Evolutionary conservation across 495 filamentous ascomycete species (phyloP).

Genomic region (Xylaria intraflava): DNA sequence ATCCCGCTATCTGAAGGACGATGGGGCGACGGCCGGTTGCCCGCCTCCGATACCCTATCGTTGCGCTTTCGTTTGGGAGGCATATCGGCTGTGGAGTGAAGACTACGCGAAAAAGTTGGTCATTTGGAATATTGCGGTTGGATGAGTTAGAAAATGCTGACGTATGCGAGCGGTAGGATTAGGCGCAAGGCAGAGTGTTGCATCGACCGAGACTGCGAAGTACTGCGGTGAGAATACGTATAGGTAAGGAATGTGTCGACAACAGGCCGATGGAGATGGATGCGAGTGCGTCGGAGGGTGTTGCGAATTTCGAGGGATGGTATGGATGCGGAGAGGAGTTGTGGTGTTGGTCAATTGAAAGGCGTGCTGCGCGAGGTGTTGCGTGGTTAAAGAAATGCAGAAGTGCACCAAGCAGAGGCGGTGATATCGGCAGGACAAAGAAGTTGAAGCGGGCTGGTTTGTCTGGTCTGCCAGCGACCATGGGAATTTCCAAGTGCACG

Average conservation of each 20-base stretch:
- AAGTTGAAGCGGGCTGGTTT: slow-evolving; percentile 7
- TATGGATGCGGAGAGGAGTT: not conserved
- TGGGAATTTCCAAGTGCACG: not conserved
- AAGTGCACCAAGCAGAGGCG: not conserved
- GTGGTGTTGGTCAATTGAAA: not conserved
- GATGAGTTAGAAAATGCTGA: not conserved
- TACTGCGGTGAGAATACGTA: not conserved
- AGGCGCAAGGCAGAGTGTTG: slow-evolving; percentile 1
- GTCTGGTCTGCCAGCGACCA: slow-evolving; percentile 14
- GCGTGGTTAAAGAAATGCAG: not conserved
- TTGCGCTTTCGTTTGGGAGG: slow-evolving; percentile 50
- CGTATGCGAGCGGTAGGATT: not conserved
- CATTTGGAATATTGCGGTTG: slow-evolving; percentile 17
- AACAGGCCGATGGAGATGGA: not conserved
- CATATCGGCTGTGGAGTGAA: slow-evolving; percentile 29
- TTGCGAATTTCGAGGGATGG: not conserved
- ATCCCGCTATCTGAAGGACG: slow-evolving; percentile 42
- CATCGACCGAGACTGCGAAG: not conserved
- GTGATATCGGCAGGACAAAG: slow-evolving; percentile 7
- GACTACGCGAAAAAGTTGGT: slow-evolving; percentile 12
- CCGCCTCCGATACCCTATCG: slow-evolving; percentile 40
- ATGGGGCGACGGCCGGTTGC: slow-evolving; percentile 46
- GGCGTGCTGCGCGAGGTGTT: not conserved
- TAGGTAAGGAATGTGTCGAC: not conserved
- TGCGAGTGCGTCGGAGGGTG: not conserved